phyloP scores from a whole-genome alignment of 2,329 filamentous ascomycete species.

The Fusarium sp. region DNA sequence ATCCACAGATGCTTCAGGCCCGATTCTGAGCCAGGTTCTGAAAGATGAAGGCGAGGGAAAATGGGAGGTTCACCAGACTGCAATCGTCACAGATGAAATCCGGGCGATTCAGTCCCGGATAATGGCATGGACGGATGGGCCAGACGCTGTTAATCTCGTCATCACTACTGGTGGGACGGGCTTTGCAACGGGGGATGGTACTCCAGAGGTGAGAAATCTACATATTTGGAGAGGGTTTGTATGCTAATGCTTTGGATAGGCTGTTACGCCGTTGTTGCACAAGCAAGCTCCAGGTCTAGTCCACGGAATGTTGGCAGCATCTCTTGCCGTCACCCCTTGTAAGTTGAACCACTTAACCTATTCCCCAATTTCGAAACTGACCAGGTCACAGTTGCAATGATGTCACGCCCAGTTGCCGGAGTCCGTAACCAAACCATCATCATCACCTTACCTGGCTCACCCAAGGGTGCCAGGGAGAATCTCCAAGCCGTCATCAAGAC shows the following conservation, averaged over 20 bases:
- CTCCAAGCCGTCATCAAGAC: slow-evolving; percentile 86
- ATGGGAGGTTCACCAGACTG: slow-evolving; percentile 73
- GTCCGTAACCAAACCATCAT: slow-evolving; percentile 83
- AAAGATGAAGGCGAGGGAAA: slow-evolving; percentile 68
- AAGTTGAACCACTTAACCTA: slow-evolving; percentile 50
- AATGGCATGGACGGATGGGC: slow-evolving; percentile 73
- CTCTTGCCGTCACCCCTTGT: slow-evolving; percentile 89
- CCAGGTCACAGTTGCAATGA: slow-evolving; percentile 78
- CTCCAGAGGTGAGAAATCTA: slow-evolving; percentile 73
- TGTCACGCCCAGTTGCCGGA: slow-evolving; percentile 92
- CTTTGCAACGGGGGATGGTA: slow-evolving; percentile 83
- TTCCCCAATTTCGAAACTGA: slow-evolving; percentile 9
- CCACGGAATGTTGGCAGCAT: slow-evolving; percentile 92
- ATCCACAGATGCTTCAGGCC: slow-evolving; percentile 76
- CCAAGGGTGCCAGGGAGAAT: slow-evolving; percentile 94
- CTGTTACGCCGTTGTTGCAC: slow-evolving; percentile 78
- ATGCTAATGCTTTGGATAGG: slow-evolving; percentile 56
- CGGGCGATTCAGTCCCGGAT: slow-evolving; percentile 78
- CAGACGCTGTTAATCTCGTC: slow-evolving; percentile 73
- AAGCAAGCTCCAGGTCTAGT: slow-evolving; percentile 88
- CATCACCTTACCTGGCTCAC: slow-evolving; percentile 89
- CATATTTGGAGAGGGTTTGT: not conserved
- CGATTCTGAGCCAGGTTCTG: slow-evolving; percentile 73
- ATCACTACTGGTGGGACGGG: slow-evolving; percentile 93
- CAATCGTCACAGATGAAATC: slow-evolving; percentile 81